Percentiles rank a stretch among this genome's conserved stretches.
Evolutionary conservation across 768 basidiomycete species (phyloP).

Genomic region (Suillus spraguei): DNA sequence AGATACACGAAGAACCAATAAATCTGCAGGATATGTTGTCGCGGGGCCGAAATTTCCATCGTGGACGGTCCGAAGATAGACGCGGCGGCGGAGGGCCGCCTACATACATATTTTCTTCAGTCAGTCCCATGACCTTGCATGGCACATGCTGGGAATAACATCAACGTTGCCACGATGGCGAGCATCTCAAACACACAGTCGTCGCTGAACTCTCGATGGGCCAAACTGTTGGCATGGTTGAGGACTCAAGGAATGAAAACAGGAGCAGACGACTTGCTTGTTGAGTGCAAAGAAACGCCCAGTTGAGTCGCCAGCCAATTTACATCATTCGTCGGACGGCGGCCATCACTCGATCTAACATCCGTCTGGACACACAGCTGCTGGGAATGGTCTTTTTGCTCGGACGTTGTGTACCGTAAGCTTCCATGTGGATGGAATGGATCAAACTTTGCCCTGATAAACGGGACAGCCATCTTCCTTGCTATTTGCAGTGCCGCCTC

Average conservation of each 20-base stretch:
- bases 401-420: constrained; percentile 44
- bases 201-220: constrained; percentile 39
- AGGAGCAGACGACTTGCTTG: constrained; percentile 35
- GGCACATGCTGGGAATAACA: constrained; percentile 3
- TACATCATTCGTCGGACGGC: background rate
- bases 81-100: constrained; percentile 18
- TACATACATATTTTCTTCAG: background rate
- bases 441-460: background rate
- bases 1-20: constrained; percentile 6
- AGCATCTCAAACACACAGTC: constrained; percentile 14
- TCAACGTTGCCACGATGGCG: background rate
- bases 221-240: constrained; percentile 55
- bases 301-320: constrained; percentile 21
- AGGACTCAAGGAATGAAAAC: constrained; percentile 48
- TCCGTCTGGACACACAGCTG: constrained; percentile 39
- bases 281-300: constrained; percentile 53
- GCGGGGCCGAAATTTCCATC: constrained; percentile 8
- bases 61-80: constrained; percentile 9
- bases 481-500: constrained; percentile 72
- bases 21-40: constrained; percentile 4
- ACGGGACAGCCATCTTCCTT: constrained; percentile 49
- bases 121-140: constrained; percentile 14
- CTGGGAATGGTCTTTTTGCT: constrained; percentile 74
- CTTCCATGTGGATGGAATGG: constrained; percentile 4
- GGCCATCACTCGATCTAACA: constrained; percentile 1